phyloP scores from a whole-genome alignment of 441 rosid species.

The Syzygium syzygioides region DNA sequence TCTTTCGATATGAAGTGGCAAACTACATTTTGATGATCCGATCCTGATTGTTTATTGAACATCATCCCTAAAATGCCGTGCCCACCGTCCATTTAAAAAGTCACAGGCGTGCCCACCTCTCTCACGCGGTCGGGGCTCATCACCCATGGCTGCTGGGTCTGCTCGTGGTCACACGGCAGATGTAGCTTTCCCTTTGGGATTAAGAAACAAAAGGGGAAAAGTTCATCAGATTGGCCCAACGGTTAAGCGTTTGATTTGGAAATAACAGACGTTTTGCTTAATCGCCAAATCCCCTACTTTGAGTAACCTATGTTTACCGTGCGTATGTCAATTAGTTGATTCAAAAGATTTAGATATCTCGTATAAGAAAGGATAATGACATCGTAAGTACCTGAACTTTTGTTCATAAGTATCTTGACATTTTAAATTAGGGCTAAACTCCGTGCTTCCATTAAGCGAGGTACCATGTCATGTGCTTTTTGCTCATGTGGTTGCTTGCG shows the following conservation, averaged over 20 bases:
- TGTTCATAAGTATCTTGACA: neutral
- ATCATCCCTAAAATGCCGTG: neutral
- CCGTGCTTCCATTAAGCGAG: rapidly evolving
- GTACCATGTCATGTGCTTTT: neutral
- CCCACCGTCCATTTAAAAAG: neutral
- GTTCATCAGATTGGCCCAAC: rapidly evolving
- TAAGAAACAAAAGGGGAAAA: neutral
- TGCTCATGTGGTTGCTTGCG: rapidly evolving
- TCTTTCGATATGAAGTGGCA: neutral
- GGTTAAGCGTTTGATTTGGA: neutral
- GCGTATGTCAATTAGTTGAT: neutral
- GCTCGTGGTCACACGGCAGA: neutral
- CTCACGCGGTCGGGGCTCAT: neutral
- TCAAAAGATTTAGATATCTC: neutral
- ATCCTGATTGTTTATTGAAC: neutral
- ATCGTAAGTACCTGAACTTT: neutral
- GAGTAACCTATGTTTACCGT: neutral
- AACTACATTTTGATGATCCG: neutral
- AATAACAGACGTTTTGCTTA: neutral
- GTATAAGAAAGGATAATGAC: neutral
- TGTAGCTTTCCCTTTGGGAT: neutral
- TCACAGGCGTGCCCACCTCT: neutral
- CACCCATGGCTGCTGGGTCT: neutral
- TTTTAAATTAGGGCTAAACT: neutral
- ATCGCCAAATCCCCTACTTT: neutral